Percentiles rank a stretch among this genome's conserved stretches.
phyloP scores from a whole-genome alignment of 495 filamentous ascomycete species.

The Penicillium flavigenum region DNA sequence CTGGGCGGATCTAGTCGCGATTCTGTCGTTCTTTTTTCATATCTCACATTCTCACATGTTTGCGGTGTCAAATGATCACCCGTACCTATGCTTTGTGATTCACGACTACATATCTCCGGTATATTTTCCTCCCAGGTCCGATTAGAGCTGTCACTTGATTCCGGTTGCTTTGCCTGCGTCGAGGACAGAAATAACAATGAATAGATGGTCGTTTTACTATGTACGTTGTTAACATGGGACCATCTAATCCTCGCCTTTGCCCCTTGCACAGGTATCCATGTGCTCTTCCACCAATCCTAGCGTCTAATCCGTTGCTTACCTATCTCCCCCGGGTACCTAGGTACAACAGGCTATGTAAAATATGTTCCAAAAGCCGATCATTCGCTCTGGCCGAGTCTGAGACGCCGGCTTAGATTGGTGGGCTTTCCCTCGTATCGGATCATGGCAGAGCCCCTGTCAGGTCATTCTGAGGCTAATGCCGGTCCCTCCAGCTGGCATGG shows the following conservation, averaged over 20 bases:
- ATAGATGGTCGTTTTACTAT: not conserved
- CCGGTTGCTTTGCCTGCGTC: not conserved
- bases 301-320: not conserved
- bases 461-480: slow-evolving; percentile 3
- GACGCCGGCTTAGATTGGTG: slow-evolving; percentile 7
- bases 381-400: slow-evolving; percentile 16
- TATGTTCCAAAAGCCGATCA: slow-evolving; percentile 7
- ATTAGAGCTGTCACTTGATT: not conserved
- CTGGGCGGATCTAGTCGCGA: slow-evolving; percentile 1
- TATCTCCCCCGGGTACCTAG: not conserved
- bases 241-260: not conserved
- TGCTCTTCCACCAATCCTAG: slow-evolving; percentile 6
- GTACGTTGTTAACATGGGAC: not conserved
- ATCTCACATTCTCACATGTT: not conserved
- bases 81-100: not conserved
- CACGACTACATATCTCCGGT: not conserved
- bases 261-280: not conserved
- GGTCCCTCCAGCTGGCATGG: not conserved
- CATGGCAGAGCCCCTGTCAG: not conserved
- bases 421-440: slow-evolving; percentile 33
- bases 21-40: slow-evolving; percentile 14
- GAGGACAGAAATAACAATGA: not conserved
- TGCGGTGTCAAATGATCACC: not conserved
- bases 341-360: not conserved
- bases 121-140: not conserved